Conservation (phyloP, 495 filamentous ascomycete genomes). For the Penicillium atrosanguineum region DNA sequence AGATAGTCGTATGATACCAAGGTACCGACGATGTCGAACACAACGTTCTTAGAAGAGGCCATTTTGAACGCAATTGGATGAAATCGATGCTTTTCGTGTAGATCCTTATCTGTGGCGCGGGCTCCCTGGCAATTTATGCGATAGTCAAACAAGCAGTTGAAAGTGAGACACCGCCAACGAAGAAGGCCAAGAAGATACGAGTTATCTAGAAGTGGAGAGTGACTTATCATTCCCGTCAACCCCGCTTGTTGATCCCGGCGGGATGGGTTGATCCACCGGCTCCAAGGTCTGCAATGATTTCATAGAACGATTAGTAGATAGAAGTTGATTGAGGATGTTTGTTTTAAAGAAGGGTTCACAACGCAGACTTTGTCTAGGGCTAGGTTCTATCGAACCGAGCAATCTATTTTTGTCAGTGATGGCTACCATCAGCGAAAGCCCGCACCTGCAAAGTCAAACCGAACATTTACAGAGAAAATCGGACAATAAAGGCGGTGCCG, state of each 20-base stretch:
- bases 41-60: constrained; percentile 32
- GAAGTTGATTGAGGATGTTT: background rate
- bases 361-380: no score
- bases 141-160: background rate
- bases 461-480: constrained; percentile 2
- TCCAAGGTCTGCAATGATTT: no score
- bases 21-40: constrained; percentile 44
- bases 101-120: background rate
- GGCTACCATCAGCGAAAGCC: constrained; percentile 2
- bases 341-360: background rate
- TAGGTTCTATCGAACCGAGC: no score
- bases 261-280: constrained; percentile 1
- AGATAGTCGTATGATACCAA: constrained; percentile 32
- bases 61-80: constrained; percentile 2
- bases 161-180: background rate
- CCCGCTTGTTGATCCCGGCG: constrained; percentile 9
- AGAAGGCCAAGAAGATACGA: background rate
- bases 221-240: constrained; percentile 5
- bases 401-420: background rate
- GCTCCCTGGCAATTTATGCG: background rate
- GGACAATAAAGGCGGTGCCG: constrained; percentile 1
- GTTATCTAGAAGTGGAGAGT: background rate
- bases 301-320: background rate
- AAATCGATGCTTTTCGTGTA: background rate
- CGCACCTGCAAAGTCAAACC: background rate